A percentile compares a stretch with the other conserved stretches of the same genome.
phyloP scores from a whole-genome alignment of 768 basidiomycete genomes.

The Macrolepiota dolichaula region DNA sequence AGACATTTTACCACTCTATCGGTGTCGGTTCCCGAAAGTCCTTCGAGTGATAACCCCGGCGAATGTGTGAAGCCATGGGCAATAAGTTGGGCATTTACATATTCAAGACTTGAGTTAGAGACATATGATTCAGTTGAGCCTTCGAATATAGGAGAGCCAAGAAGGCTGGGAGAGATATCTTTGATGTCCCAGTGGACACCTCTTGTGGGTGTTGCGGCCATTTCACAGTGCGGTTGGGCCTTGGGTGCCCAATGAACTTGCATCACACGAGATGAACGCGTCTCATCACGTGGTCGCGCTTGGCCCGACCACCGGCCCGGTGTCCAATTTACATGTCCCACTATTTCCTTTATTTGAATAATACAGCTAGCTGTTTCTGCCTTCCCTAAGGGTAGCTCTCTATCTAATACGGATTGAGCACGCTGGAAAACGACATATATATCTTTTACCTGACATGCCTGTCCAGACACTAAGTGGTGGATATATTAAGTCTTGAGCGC shows the following conservation, averaged over 20 bases:
- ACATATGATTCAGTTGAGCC: conserved; percentile 45
- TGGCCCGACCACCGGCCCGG: not conserved
- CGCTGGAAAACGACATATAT: too few species aligned
- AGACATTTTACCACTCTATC: conserved; percentile 70
- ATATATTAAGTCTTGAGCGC: too few species aligned
- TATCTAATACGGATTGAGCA: too few species aligned
- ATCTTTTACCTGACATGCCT: too few species aligned
- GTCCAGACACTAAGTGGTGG: too few species aligned
- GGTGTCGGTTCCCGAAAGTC: conserved; percentile 50
- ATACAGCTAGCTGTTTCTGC: too few species aligned
- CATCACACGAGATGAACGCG: not conserved
- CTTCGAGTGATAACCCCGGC: conserved; percentile 68
- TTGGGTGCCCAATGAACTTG: not conserved
- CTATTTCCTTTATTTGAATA: too few species aligned
- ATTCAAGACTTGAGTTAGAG: conserved; percentile 66
- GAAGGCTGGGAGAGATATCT: conserved; percentile 37
- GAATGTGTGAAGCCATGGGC: conserved; percentile 72
- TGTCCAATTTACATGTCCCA: too few species aligned
- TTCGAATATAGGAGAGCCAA: conserved; percentile 42
- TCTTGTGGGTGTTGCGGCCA: conserved; percentile 43
- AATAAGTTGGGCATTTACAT: conserved; percentile 77
- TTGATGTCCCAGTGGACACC: conserved; percentile 51
- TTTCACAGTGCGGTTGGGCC: conserved; percentile 9
- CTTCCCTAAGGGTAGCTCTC: too few species aligned
- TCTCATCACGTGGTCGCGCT: conserved; percentile 11